Evolutionary conservation across 257 asterid genomes (phyloP).

Genomic region (Pogostemon cablin): DNA sequence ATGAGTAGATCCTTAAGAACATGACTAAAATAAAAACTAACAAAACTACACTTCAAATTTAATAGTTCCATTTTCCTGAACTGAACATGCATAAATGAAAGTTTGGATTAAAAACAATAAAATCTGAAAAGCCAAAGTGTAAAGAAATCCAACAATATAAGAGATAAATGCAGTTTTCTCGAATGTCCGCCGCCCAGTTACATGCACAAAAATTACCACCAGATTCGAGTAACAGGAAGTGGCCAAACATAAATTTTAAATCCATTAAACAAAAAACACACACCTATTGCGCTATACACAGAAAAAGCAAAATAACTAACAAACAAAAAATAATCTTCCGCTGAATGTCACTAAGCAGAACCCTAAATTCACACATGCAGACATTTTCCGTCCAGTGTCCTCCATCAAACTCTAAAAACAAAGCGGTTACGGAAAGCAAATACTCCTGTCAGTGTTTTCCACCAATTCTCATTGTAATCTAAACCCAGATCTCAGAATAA

Average conservation of each 20-base stretch:
- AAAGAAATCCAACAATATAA: neutral
- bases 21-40: constrained; percentile 11
- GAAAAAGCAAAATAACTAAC: neutral
- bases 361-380: constrained; percentile 30
- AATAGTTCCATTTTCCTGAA: neutral
- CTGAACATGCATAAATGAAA: neutral
- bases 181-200: neutral
- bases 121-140: neutral
- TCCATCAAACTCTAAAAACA: constrained; percentile 22
- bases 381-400: constrained; percentile 6
- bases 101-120: neutral
- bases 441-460: neutral
- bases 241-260: neutral
- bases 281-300: constrained; percentile 8
- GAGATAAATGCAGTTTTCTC: constrained; percentile 8
- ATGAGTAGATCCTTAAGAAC: neutral
- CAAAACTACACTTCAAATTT: neutral
- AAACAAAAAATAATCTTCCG: neutral
- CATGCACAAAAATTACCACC: constrained; percentile 20
- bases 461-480: constrained; percentile 14
- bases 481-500: constrained; percentile 31
- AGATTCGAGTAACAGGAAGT: neutral
- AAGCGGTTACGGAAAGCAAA: constrained; percentile 3
- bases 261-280: constrained; percentile 6
- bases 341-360: constrained; percentile 14